Percentiles rank a stretch among this genome's conserved stretches.
Evolutionary conservation across 176 grass and related monocot species (phyloP).

Genomic region (Triticum dicoccoides): DNA sequence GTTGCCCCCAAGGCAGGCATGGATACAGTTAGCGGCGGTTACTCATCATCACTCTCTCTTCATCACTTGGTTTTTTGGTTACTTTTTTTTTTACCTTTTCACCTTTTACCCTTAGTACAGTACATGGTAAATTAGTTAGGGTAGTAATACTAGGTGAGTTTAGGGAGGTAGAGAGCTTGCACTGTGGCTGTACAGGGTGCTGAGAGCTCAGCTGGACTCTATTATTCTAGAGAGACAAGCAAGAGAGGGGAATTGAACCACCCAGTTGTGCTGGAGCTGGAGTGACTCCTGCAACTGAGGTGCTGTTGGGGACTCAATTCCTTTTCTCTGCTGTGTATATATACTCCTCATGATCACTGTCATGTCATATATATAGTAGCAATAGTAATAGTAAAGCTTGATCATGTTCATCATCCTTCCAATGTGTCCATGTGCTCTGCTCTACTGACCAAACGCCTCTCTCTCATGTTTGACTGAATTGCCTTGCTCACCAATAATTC

Average conservation of each 20-base stretch:
- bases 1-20: neutral
- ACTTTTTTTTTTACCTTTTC: neutral
- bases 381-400: neutral
- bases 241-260: conserved; percentile 3
- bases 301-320: conserved; percentile 16
- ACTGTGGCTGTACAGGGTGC: conserved; percentile 26
- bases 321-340: neutral
- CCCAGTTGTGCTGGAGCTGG: conserved; percentile 26
- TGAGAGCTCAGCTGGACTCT: conserved; percentile 25
- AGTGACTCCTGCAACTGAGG: conserved; percentile 28
- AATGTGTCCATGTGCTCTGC: neutral
- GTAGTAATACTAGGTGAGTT: neutral
- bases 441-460: neutral
- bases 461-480: no score
- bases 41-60: neutral
- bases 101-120: neutral
- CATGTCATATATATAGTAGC: neutral
- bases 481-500: no score
- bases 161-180: conserved; percentile 17
- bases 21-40: conserved; percentile 22
- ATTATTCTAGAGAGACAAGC: neutral
- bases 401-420: neutral
- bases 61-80: conserved; percentile 3
- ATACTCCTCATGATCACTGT: neutral
- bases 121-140: neutral